Percentiles rank a stretch among this genome's conserved stretches.
Conservation (phyloP, 352 stramenopile genomes). For the Thalassiosira pacifica region DNA sequence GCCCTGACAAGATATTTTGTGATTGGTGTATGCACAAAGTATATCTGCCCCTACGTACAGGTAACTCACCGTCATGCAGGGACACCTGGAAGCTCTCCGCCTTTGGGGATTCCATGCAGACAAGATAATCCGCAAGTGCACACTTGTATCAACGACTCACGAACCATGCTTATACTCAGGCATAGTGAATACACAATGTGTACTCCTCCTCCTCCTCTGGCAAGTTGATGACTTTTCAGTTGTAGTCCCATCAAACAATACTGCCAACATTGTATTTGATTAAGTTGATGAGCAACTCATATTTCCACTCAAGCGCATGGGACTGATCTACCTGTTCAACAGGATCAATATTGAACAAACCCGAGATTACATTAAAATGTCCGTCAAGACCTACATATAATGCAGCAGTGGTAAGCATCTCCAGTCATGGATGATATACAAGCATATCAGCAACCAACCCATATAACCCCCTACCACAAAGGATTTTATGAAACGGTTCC, state of each 20-base stretch:
- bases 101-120: slow-evolving; percentile 53
- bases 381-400: neutral
- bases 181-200: neutral
- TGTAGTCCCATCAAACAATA: neutral
- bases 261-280: slow-evolving; percentile 16
- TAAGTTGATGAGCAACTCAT: slow-evolving; percentile 22
- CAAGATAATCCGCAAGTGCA: slow-evolving; percentile 26
- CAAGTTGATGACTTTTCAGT: slow-evolving; percentile 63
- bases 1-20: slow-evolving; percentile 34
- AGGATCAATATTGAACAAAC: slow-evolving; percentile 56
- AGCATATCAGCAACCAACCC: neutral
- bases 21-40: slow-evolving; percentile 28
- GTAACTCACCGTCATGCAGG: no score
- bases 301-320: slow-evolving; percentile 39
- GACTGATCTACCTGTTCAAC: slow-evolving; percentile 43
- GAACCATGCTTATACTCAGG: slow-evolving; percentile 39
- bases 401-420: neutral
- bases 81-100: slow-evolving; percentile 51
- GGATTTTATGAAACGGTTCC: neutral
- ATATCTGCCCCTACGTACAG: slow-evolving; percentile 25
- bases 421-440: neutral
- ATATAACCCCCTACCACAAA: neutral
- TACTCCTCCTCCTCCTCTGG: slow-evolving; percentile 28
- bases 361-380: slow-evolving; percentile 39
- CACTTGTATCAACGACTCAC: slow-evolving; percentile 41